Evolutionary conservation across 2,329 filamentous ascomycete species (phyloP).

Genomic region (Verticillium nubilum): DNA sequence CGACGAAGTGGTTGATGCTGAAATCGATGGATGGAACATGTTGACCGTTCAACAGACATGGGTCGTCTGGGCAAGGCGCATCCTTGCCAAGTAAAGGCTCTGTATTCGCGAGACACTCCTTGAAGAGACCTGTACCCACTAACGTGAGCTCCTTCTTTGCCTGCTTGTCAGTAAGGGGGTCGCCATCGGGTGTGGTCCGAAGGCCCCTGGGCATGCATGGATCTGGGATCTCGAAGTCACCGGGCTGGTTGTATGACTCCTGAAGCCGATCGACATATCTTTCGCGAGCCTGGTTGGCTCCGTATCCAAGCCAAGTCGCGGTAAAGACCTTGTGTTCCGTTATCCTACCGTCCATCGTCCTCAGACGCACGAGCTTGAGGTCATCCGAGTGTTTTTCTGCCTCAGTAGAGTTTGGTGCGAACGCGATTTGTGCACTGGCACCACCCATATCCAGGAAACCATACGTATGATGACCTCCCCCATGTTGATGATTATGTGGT

Average conservation of each 20-base stretch:
- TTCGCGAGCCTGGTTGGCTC: conserved; percentile 86
- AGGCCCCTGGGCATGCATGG: conserved; percentile 83
- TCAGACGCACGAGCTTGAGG: conserved; percentile 77
- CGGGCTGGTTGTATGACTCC: conserved; percentile 55
- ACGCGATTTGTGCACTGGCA: conserved; percentile 95
- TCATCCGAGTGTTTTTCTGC: conserved; percentile 85
- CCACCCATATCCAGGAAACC: conserved; percentile 98
- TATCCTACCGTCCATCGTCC: conserved; percentile 71
- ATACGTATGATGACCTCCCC: conserved; percentile 88
- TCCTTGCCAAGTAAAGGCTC: conserved; percentile 89
- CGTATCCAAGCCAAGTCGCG: conserved; percentile 94
- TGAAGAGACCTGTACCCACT: conserved; percentile 80
- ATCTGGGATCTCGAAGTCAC: conserved; percentile 69
- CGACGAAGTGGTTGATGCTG: conserved; percentile 93
- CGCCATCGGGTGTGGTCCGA: conserved; percentile 67
- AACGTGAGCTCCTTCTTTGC: conserved; percentile 44
- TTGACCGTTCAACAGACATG: conserved; percentile 84
- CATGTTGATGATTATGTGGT: conserved; percentile 69
- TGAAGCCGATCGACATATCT: conserved; percentile 77
- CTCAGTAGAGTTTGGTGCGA: conserved; percentile 90
- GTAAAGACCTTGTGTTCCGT: conserved; percentile 89
- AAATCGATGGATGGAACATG: conserved; percentile 96
- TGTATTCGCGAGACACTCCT: conserved; percentile 76
- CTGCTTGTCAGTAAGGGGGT: conserved; percentile 34
- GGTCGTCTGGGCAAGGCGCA: conserved; percentile 71